A percentile compares a stretch with the other conserved stretches of the same genome.
Evolutionary conservation across 257 asterid species (phyloP).

Genomic region (Lavandula angustifolia): DNA sequence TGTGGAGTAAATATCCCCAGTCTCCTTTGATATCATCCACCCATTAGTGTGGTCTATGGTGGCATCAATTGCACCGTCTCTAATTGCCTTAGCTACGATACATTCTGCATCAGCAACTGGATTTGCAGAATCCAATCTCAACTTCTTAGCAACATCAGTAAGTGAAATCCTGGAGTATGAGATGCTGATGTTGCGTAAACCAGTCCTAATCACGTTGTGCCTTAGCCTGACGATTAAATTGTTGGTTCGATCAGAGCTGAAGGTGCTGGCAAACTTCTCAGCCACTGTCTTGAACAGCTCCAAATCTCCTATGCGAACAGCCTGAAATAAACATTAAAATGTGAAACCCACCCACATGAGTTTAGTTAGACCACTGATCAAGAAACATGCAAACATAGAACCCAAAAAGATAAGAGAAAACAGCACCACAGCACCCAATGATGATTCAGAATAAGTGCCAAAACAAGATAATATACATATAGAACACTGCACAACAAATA

Average conservation of each 20-base stretch:
- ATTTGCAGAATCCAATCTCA: slow-evolving; percentile 74
- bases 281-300: slow-evolving; percentile 75
- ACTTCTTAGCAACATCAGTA: slow-evolving; percentile 74
- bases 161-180: slow-evolving; percentile 83
- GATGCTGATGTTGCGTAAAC: slow-evolving; percentile 83
- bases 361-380: background rate
- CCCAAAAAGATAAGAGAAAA: background rate
- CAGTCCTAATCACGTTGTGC: slow-evolving; percentile 88
- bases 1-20: slow-evolving; percentile 90
- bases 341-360: slow-evolving; percentile 21
- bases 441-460: background rate
- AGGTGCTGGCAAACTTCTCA: slow-evolving; percentile 73
- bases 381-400: background rate
- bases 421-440: background rate
- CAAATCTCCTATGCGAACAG: slow-evolving; percentile 87
- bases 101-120: slow-evolving; percentile 95
- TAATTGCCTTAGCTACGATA: slow-evolving; percentile 76
- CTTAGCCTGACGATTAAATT: slow-evolving; percentile 84
- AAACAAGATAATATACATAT: background rate
- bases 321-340: slow-evolving; percentile 51
- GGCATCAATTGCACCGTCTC: slow-evolving; percentile 94
- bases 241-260: slow-evolving; percentile 73
- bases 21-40: slow-evolving; percentile 86
- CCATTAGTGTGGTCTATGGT: slow-evolving; percentile 72
- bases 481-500: background rate